Conservation (phyloP, 2,329 filamentous ascomycete genomes). For the Stemphylium beticola region DNA sequence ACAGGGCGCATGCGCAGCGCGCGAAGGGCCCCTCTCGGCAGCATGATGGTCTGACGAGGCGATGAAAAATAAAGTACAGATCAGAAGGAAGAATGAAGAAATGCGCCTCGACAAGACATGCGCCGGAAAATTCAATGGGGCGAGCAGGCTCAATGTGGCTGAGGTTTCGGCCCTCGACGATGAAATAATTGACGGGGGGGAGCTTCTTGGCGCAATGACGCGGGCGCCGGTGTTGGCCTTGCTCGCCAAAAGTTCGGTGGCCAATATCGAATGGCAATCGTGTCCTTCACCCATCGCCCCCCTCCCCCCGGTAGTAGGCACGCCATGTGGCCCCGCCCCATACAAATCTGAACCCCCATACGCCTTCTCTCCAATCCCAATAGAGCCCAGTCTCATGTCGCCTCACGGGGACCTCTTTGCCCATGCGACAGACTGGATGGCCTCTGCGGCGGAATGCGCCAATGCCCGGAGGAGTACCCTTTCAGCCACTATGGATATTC, state of each 20-base stretch:
- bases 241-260: conserved; percentile 9
- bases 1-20: conserved; percentile 41
- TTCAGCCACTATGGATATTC: conserved; percentile 40
- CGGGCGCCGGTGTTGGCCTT: neutral
- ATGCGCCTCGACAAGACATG: conserved; percentile 2
- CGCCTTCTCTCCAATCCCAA: conserved; percentile 1
- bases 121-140: neutral
- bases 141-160: neutral
- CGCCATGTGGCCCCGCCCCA: conserved; percentile 13
- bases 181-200: conserved; percentile 30
- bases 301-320: neutral
- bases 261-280: conserved; percentile 17
- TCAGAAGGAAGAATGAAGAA: conserved; percentile 18
- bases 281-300: conserved; percentile 16
- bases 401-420: conserved; percentile 34
- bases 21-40: conserved; percentile 43
- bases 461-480: conserved; percentile 28
- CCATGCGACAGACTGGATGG: conserved; percentile 47
- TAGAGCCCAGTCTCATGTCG: conserved; percentile 42
- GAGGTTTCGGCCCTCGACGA: conserved; percentile 14
- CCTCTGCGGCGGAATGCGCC: conserved; percentile 35
- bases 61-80: conserved; percentile 17
- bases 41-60: conserved; percentile 35
- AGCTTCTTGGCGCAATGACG: conserved; percentile 20
- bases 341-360: neutral